Percentiles rank a stretch among this genome's conserved stretches.
Conservation (phyloP, 805 yeast genomes). For the Candida chauliodis region DNA sequence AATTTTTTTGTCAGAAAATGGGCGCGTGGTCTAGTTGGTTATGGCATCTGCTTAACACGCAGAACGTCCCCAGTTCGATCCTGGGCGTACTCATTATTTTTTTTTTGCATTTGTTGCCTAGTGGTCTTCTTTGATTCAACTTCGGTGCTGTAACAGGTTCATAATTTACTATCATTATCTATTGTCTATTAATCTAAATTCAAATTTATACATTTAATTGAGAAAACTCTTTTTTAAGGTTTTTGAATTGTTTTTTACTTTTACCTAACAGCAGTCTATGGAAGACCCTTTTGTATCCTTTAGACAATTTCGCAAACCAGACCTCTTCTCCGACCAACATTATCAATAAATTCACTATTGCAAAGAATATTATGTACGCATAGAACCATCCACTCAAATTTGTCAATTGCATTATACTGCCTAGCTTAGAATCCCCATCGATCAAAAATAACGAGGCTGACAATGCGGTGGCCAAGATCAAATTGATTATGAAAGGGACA, state of each 20-base stretch:
- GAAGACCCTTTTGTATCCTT: slow-evolving; percentile 31
- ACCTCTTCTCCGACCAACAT: slow-evolving; percentile 45
- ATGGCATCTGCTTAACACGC: slow-evolving; percentile 99
- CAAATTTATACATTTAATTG: slow-evolving; percentile 9
- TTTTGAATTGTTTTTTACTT: slow-evolving; percentile 42
- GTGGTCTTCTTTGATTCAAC: background rate
- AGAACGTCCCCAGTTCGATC: slow-evolving; percentile 99
- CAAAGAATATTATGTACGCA: slow-evolving; percentile 43
- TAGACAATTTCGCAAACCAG: slow-evolving; percentile 41
- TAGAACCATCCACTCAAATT: slow-evolving; percentile 51
- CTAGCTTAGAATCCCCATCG: slow-evolving; percentile 51
- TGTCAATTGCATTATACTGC: slow-evolving; percentile 74
- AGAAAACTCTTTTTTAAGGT: slow-evolving; percentile 18
- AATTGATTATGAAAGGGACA: slow-evolving; percentile 65
- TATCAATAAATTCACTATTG: slow-evolving; percentile 46
- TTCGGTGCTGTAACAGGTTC: background rate
- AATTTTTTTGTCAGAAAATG: too few relatives aligned
- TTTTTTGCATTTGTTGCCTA: slow-evolving; percentile 9
- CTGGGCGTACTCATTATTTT: slow-evolving; percentile 93
- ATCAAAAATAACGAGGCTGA: slow-evolving; percentile 56
- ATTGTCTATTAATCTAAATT: background rate
- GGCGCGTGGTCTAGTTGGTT: slow-evolving; percentile 92
- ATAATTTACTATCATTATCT: background rate
- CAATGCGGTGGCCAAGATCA: slow-evolving; percentile 45
- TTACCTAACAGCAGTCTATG: slow-evolving; percentile 17